phyloP scores from a whole-genome alignment of 495 filamentous ascomycete genomes.

The Xylaria telfairii region DNA sequence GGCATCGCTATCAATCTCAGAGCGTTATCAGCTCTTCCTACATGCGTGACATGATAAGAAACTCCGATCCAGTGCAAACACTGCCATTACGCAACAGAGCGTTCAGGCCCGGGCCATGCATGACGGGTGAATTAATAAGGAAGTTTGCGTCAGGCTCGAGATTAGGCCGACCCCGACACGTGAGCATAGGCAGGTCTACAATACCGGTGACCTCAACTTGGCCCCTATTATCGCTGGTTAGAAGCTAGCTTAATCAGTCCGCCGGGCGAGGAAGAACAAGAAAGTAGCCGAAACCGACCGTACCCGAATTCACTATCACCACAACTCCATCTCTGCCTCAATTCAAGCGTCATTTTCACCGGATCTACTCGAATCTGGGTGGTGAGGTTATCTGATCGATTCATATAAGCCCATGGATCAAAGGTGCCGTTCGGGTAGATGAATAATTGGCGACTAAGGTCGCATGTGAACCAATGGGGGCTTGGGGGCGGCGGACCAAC shows the following conservation, averaged over 20 bases:
- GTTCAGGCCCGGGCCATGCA: neutral
- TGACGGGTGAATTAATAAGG: conserved; percentile 14
- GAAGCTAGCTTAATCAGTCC: neutral
- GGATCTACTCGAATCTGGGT: conserved; percentile 14
- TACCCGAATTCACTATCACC: neutral
- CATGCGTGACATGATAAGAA: neutral
- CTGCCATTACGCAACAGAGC: neutral
- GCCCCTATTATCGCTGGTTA: neutral
- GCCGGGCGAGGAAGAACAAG: neutral
- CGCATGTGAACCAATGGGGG: conserved; percentile 9
- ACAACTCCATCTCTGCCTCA: neutral
- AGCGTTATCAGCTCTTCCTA: neutral
- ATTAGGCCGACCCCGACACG: neutral
- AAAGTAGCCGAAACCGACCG: neutral
- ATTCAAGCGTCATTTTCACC: conserved; percentile 8
- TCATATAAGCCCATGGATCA: neutral
- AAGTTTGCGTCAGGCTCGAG: conserved; percentile 16
- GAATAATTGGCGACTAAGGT: conserved; percentile 1
- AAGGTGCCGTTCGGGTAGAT: conserved; percentile 1
- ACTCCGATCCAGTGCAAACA: conserved; percentile 12
- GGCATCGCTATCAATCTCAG: neutral
- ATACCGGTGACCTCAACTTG: conserved; percentile 3
- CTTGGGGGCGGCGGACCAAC: neutral
- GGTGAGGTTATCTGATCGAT: neutral
- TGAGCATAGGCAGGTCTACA: neutral